phyloP scores from a whole-genome alignment of 2,329 filamentous ascomycete genomes.

The Aspergillus fijiensis region DNA sequence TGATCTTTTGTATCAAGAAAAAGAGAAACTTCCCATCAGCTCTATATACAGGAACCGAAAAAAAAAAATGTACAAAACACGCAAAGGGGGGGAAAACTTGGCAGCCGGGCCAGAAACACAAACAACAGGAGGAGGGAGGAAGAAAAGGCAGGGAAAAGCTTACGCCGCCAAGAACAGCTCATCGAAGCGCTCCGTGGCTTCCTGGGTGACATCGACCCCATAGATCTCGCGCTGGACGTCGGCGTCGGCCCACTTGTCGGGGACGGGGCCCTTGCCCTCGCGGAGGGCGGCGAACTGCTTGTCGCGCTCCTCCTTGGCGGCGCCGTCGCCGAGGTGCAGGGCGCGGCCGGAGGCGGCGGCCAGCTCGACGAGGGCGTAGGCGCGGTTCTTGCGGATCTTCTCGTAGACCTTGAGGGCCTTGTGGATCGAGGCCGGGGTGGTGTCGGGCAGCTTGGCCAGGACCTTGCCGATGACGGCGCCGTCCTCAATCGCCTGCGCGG shows the following conservation, averaged over 20 bases:
- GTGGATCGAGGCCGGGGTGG: slow-evolving; percentile 48
- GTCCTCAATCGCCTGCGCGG: slow-evolving; percentile 65
- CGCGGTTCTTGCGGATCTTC: slow-evolving; percentile 55
- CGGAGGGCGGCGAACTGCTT: slow-evolving; percentile 56
- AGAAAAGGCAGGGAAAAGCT: slow-evolving; percentile 1
- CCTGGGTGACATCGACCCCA: slow-evolving; percentile 60
- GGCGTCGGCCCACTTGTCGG: slow-evolving; percentile 69
- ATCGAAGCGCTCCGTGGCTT: slow-evolving; percentile 48
- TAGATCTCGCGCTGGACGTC: slow-evolving; percentile 68
- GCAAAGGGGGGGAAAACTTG: no score
- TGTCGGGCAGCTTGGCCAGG: slow-evolving; percentile 50
- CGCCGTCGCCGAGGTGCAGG: slow-evolving; percentile 59
- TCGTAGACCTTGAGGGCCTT: slow-evolving; percentile 59
- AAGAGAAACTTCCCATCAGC: neutral
- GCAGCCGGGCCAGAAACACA: neutral
- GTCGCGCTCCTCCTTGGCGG: slow-evolving; percentile 59
- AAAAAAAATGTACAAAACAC: no score
- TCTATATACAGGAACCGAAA: neutral
- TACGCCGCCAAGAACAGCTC: slow-evolving; percentile 23
- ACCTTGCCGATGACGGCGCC: slow-evolving; percentile 57
- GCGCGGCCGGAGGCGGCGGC: slow-evolving; percentile 55
- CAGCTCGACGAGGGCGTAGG: slow-evolving; percentile 57
- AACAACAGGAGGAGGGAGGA: neutral
- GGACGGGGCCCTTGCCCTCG: slow-evolving; percentile 48
- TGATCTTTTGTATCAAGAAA: neutral